Conservation (phyloP, 495 filamentous ascomycete genomes). For the Daldinia loculata region DNA sequence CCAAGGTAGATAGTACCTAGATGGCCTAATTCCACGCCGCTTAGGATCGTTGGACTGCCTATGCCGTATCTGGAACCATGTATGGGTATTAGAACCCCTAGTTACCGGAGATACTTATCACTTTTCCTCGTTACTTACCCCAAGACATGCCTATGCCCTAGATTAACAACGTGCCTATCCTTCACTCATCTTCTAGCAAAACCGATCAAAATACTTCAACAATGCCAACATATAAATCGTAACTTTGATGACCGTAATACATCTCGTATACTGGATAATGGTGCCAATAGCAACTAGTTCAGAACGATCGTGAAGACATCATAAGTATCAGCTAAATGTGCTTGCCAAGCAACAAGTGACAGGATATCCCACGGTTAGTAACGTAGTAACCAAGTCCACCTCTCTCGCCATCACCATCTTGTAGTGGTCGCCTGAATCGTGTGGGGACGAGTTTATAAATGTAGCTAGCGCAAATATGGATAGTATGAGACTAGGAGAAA, state of each 20-base stretch:
- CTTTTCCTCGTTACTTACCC: not conserved
- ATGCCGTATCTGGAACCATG: not conserved
- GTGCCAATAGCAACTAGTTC: not conserved
- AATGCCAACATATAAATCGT: not conserved
- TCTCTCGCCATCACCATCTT: slow-evolving; percentile 2
- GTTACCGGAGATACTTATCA: not conserved
- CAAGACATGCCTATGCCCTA: not conserved
- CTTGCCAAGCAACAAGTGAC: slow-evolving; percentile 17
- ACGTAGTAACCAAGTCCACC: slow-evolving; percentile 22
- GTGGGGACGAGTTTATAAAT: slow-evolving; percentile 24
- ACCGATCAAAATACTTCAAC: not conserved
- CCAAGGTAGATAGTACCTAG: slow-evolving; percentile 2
- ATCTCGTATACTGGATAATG: not conserved
- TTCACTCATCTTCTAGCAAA: no score
- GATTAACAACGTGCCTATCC: not conserved
- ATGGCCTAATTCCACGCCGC: slow-evolving; percentile 1
- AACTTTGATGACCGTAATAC: not conserved
- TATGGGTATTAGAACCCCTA: slow-evolving; percentile 9
- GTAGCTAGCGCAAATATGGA: not conserved
- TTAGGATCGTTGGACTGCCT: slow-evolving; percentile 1
- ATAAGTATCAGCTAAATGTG: not conserved
- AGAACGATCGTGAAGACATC: not conserved
- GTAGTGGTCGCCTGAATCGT: not conserved
- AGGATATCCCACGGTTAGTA: slow-evolving; percentile 24
- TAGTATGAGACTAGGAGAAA: slow-evolving; percentile 13